These are phyloP conservation scores for Linnemannia exigua DNA, from an alignment of 192 early-diverging fungal genomes.

Conservation along the genomic window DNA sequence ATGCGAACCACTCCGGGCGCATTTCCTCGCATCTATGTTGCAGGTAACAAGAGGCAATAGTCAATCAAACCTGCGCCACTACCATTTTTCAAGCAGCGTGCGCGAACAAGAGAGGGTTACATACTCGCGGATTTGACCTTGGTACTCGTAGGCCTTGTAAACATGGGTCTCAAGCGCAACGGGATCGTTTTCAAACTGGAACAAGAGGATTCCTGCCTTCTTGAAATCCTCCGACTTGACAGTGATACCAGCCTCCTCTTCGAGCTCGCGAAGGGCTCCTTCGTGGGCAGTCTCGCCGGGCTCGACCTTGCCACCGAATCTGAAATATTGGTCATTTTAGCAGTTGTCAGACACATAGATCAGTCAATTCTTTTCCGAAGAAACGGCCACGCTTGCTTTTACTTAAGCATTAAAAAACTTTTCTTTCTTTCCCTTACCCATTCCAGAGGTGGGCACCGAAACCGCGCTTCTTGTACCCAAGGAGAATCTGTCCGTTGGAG, in stretches of 20 bases:
- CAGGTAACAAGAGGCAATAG: too few species aligned
- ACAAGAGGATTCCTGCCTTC: slow-evolving; percentile 69
- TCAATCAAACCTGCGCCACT: background rate
- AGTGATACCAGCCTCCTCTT: slow-evolving; percentile 70
- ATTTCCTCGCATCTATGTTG: slow-evolving; percentile 76
- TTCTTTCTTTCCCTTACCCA: slow-evolving; percentile 61
- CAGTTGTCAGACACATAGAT: too few species aligned
- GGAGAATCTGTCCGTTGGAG: slow-evolving; percentile 60
- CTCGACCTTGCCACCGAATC: slow-evolving; percentile 88
- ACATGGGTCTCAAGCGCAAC: slow-evolving; percentile 78
- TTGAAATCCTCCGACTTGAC: slow-evolving; percentile 53
- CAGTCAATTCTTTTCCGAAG: too few species aligned
- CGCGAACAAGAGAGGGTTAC: slow-evolving; percentile 16
- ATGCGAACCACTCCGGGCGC: slow-evolving; percentile 78
- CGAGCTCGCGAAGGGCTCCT: slow-evolving; percentile 75
- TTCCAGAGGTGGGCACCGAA: slow-evolving; percentile 79
- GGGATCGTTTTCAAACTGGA: slow-evolving; percentile 75
- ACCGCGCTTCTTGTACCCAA: slow-evolving; percentile 88
- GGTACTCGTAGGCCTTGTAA: slow-evolving; percentile 60
- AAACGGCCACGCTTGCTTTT: too few species aligned
- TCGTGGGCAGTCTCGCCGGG: slow-evolving; percentile 70
- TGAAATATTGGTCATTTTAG: background rate
- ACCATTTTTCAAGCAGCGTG: background rate
- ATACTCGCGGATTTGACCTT: slow-evolving; percentile 69
- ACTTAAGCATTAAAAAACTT: background rate